phyloP scores from a whole-genome alignment of 2,329 filamentous ascomycete genomes.

The Gyromitra esculenta region DNA sequence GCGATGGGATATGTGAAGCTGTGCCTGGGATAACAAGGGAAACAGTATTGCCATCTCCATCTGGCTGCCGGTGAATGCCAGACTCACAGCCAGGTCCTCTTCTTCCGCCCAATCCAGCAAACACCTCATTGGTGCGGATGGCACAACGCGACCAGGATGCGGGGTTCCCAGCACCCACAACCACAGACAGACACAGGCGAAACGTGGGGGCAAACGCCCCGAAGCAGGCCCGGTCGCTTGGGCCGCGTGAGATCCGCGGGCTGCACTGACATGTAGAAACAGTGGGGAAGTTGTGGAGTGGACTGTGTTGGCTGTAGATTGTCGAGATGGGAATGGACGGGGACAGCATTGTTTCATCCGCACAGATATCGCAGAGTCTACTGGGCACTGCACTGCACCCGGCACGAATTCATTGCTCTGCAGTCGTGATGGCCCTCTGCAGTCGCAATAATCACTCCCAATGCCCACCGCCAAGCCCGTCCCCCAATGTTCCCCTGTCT shows the following conservation, averaged over 20 bases:
- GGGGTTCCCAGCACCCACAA: neutral
- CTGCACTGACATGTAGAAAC: neutral
- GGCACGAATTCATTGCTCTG: neutral
- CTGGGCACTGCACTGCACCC: neutral
- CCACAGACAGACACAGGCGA: neutral
- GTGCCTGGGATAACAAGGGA: too few species aligned
- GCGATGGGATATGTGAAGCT: too few species aligned
- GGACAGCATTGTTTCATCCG: neutral
- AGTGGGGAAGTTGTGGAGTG: neutral
- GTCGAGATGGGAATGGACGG: neutral
- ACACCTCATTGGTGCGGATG: too few species aligned
- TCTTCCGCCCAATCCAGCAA: too few species aligned
- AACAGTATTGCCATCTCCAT: too few species aligned
- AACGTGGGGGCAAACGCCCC: neutral
- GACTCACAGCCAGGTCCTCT: too few species aligned
- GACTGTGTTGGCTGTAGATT: neutral
- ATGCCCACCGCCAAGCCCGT: neutral
- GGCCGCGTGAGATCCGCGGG: slow-evolving; percentile 7
- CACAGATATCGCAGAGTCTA: neutral
- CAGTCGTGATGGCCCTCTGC: neutral
- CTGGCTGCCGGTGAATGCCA: too few species aligned
- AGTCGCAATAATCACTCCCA: neutral
- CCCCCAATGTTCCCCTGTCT: slow-evolving; percentile 12
- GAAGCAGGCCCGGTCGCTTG: slow-evolving; percentile 1
- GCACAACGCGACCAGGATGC: neutral